A percentile compares a stretch with the other conserved stretches of the same genome.
Evolutionary conservation across 106 monocot genomes (phyloP).

Genomic region (Dendrobium huoshanense): DNA sequence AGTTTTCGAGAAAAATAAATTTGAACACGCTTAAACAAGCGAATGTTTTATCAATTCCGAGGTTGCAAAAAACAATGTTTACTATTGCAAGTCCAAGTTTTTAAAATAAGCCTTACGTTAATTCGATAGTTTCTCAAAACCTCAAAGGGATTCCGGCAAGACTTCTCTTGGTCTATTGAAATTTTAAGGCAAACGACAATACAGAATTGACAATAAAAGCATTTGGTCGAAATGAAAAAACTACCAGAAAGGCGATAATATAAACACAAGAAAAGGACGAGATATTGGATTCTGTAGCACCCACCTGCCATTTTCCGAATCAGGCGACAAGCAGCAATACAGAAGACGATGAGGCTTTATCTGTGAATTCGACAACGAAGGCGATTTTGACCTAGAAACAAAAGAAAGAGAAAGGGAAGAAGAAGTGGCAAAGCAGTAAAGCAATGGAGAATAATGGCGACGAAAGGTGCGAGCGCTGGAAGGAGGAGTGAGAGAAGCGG

Average conservation of each 20-base stretch:
- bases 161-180: not conserved
- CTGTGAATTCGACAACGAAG: conserved; percentile 31
- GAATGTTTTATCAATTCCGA: not conserved
- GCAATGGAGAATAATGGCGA: conserved; percentile 11
- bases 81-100: not conserved
- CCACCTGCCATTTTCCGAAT: not conserved
- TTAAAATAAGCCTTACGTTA: not conserved
- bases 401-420: not conserved
- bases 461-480: not conserved
- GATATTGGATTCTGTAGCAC: not conserved
- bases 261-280: not conserved
- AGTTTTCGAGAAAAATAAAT: not conserved
- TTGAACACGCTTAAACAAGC: not conserved
- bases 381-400: conserved; percentile 17
- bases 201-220: not conserved
- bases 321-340: conserved; percentile 20
- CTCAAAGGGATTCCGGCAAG: not conserved
- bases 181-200: not conserved
- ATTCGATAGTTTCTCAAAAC: not conserved
- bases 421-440: not conserved
- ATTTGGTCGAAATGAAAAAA: not conserved
- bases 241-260: not conserved
- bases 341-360: conserved; percentile 60
- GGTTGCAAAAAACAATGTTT: not conserved
- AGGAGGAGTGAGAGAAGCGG: not conserved